These are phyloP conservation scores for Nosema granulosis DNA, from an alignment of 371 early-diverging fungal genomes.

Conservation along the genomic window DNA sequence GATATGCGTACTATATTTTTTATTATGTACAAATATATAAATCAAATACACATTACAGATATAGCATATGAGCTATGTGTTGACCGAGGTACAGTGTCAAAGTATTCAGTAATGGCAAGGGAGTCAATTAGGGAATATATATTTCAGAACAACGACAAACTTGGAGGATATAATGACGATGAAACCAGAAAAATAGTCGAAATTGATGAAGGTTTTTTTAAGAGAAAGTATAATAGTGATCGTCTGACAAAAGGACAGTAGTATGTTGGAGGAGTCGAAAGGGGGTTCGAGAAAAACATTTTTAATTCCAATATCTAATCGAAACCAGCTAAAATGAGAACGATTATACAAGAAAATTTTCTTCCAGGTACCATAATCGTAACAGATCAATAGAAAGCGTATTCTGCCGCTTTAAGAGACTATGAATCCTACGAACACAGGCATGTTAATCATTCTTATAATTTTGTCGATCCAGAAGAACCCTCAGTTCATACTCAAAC, in stretches of 20 bases:
- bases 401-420: background rate
- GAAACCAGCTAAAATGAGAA: background rate
- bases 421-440: no score
- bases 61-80: no score
- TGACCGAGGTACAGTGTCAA: no score
- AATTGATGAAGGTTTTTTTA: background rate
- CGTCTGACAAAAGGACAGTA: background rate
- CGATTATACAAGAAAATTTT: background rate
- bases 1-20: no score
- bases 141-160: no score
- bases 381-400: background rate
- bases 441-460: background rate
- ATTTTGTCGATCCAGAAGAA: background rate
- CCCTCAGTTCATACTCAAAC: background rate
- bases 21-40: no score
- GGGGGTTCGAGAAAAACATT: background rate
- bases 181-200: background rate
- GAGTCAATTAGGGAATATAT: no score
- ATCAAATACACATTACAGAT: no score
- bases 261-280: background rate
- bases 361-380: background rate
- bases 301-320: background rate
- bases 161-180: no score
- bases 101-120: no score
- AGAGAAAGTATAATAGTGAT: background rate